Evolutionary conservation across 345 rosid species (phyloP), one percentile per base, ranked within the genome.

Genomic region (Turritis glabra): DNA sequence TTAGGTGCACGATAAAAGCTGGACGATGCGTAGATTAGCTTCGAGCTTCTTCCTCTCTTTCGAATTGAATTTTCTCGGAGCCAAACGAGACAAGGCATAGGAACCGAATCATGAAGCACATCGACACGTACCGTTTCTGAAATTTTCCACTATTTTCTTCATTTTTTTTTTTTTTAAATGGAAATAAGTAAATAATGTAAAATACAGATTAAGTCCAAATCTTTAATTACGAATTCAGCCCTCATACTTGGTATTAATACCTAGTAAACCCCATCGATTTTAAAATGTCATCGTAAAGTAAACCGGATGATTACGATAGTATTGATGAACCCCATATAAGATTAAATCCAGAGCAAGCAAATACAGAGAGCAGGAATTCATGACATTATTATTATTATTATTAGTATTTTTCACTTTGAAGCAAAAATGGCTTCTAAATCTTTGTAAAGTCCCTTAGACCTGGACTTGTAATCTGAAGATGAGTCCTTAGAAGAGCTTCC

Each of bases 351-450:
- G 12, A 46, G 8, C 10, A 46, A 46, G 8, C 10, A 46, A 1
- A 15, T 40, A 41, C 17, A 55, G n/a, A 38, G 29, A 25, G 13
- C 8, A 53, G 25, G 43, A 33, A 29, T n/a, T 3, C 13, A 14
- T 25, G 11, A 51, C n/a, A 23, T 8, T 23, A 52, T 27, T 18
- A 0, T 35, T 10, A n/a, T n/a, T n/a, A n/a, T n/a, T n/a, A n/a
- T n/a, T n/a, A n/a, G n/a, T n/a, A n/a, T 48, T 9, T 19, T 52
- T 87, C 85, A 86, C 61, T 85, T 88, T 40, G 87, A 82, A 62
- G 90, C 93, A 85, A 94, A 91, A 78, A 94, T 94, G 70, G 87
- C 89, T 71, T 90, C 96, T 58, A 94, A 81, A 71, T 94, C 97
- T 81, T 86, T 90, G 80, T 85, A 68, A 81, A 94, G 77, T 57